These are phyloP conservation scores for Baorangia bicolor DNA, from an alignment of 768 basidiomycete species.

Conservation along the genomic window DNA sequence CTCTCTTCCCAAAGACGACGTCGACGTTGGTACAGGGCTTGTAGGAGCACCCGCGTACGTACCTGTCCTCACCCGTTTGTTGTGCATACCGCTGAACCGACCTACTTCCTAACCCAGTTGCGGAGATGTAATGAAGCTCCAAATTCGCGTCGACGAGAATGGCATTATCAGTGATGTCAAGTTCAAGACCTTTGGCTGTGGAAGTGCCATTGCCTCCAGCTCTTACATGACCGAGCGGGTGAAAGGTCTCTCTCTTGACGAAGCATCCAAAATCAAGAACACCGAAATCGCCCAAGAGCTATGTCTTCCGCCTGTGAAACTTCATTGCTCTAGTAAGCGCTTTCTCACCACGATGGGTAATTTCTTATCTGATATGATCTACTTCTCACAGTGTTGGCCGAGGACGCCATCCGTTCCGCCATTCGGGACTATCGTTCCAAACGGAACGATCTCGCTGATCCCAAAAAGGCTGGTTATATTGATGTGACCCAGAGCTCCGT, in stretches of 20 bases:
- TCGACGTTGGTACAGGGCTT: conserved; percentile 94
- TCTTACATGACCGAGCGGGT: conserved; percentile 99
- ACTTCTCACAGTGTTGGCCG: conserved; percentile 74
- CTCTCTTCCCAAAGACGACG: conserved; percentile 88
- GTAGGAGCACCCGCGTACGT: conserved; percentile 96
- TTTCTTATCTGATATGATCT: conserved; percentile 24
- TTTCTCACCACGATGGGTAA: conserved; percentile 7
- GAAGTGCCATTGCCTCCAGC: conserved; percentile 95
- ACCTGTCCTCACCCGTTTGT: not conserved
- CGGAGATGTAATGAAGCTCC: conserved; percentile 99
- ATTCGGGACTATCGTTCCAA: conserved; percentile 95
- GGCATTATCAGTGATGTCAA: conserved; percentile 98
- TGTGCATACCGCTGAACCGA: conserved; percentile 16
- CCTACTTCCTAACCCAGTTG: conserved; percentile 51
- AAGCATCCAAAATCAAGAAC: conserved; percentile 96
- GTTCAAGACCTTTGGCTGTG: conserved; percentile 99
- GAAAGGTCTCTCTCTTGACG: conserved; percentile 89
- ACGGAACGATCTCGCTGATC: conserved; percentile 51
- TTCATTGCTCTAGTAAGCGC: conserved; percentile 89
- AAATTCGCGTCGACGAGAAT: conserved; percentile 94
- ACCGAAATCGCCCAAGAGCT: conserved; percentile 99
- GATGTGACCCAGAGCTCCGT: conserved; percentile 62
- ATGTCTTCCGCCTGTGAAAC: conserved; percentile 92
- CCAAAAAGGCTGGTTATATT: conserved; percentile 63
- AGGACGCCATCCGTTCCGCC: conserved; percentile 98